These are phyloP conservation scores for Mycena maculata DNA, from an alignment of 768 basidiomycete genomes.

Conservation along the genomic window DNA sequence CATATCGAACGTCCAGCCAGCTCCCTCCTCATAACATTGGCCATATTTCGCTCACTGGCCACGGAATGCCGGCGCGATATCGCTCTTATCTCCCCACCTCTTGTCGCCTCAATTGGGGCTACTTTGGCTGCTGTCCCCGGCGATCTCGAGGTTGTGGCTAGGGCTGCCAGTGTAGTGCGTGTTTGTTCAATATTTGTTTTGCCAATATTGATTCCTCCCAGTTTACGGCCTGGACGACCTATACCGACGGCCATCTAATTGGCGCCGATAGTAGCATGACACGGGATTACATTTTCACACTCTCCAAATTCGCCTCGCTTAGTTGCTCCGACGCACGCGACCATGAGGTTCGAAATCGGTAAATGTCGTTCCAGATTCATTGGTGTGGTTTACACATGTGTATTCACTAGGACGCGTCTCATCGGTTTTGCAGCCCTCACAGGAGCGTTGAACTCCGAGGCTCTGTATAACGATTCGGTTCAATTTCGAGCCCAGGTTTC, in stretches of 20 bases:
- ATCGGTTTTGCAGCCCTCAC: conserved; percentile 88
- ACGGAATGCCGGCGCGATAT: conserved; percentile 91
- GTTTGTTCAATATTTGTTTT: background rate
- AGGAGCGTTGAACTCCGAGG: conserved; percentile 86
- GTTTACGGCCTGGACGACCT: conserved; percentile 95
- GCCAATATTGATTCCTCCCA: conserved; percentile 42
- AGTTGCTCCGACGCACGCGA: conserved; percentile 68
- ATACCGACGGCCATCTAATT: conserved; percentile 86
- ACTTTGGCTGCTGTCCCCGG: conserved; percentile 64
- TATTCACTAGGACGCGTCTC: conserved; percentile 73
- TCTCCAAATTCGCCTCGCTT: conserved; percentile 73
- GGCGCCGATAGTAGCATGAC: conserved; percentile 81
- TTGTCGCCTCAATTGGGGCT: conserved; percentile 72
- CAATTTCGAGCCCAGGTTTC: conserved; percentile 81
- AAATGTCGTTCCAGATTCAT: conserved; percentile 19
- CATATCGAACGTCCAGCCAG: conserved; percentile 49
- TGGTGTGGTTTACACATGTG: conserved; percentile 18
- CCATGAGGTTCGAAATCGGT: conserved; percentile 82
- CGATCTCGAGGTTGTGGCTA: conserved; percentile 82
- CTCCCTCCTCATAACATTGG: conserved; percentile 83
- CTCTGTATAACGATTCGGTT: conserved; percentile 75
- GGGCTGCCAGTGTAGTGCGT: conserved; percentile 85
- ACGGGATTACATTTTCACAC: conserved; percentile 73
- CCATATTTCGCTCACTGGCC: conserved; percentile 83
- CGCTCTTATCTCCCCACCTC: conserved; percentile 74